A percentile compares a stretch with the other conserved stretches of the same genome.
Conservation (phyloP, 495 filamentous ascomycete genomes). For the Platismatia glauca region DNA sequence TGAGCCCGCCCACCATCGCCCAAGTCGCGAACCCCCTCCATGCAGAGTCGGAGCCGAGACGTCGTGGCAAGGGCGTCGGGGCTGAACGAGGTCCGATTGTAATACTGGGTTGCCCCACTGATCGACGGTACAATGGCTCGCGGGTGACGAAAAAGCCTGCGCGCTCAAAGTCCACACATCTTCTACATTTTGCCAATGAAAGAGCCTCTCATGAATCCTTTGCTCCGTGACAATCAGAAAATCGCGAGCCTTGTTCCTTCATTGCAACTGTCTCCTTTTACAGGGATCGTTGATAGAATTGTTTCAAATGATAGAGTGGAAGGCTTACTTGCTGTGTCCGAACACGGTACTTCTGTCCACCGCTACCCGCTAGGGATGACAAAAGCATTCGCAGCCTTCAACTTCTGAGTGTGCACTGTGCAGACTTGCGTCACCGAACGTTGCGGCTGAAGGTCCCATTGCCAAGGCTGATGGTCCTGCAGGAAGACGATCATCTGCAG, state of each 20-base stretch:
- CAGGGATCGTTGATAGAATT: neutral
- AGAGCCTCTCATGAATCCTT: neutral
- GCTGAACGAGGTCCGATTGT: neutral
- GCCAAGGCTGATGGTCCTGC: neutral
- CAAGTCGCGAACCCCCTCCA: neutral
- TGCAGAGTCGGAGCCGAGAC: neutral
- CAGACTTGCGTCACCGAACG: too few relatives aligned
- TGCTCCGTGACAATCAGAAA: neutral
- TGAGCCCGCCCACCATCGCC: neutral
- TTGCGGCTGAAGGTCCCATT: too few relatives aligned
- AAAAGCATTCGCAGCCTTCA: neutral
- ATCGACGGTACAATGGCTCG: neutral
- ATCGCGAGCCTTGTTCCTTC: neutral
- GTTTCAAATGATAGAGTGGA: neutral
- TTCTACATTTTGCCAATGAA: neutral
- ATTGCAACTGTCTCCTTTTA: neutral
- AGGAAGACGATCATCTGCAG: neutral
- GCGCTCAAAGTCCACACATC: neutral
- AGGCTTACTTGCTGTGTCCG: too few relatives aligned
- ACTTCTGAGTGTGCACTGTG: too few relatives aligned
- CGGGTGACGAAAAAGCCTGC: neutral
- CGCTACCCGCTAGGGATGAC: too few relatives aligned
- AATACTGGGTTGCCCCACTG: neutral
- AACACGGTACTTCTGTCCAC: too few relatives aligned
- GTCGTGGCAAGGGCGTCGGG: neutral